Base-by-base conservation (phyloP, 2,329 filamentous ascomycete genomes). In the Fusarium chaquense region DNA sequence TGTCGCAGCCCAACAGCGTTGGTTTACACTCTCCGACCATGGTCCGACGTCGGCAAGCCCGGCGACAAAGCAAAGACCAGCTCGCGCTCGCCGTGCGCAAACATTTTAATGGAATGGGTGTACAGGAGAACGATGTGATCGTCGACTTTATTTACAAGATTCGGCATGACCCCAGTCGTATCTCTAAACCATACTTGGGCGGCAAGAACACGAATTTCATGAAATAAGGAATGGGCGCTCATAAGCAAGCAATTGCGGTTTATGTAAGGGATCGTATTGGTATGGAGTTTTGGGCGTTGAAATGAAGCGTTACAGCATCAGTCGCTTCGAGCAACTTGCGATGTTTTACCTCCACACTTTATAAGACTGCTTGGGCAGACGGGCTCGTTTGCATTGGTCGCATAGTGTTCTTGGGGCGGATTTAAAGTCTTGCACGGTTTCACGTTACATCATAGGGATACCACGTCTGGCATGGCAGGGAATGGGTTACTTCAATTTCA, bases 71-170 rank as follows among this genome's bases (percentile, higher is more conserved):
- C 74, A 92, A 92, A 76, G 90, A 93, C 38, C 87, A 92, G 70
- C 83, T 97, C 57, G 91, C 91, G 11, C 85, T 89, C 70, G 85
- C 88, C 3, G 91, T 94, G 50, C 86, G 92, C 69, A 94, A 93
- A 78, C 92, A 96, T 80, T 96, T 96, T 82, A 96, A 96, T 76
- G 89, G 88, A 35, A 85, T 92, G 70, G 91, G 91, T 18, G 88
- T 95, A 41, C 90, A 90, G 69, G 93, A 97, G 82, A 93, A 90
- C 76, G 93, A 96, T 73, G 90, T 94, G 70, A 91, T 96, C 60
- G 91, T 94, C 59, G 91, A 92, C 69, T 89, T 93, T 76, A 83
- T 94, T 65, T 92, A 93, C 83, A 91, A 89, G 76, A 85, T 92
- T 32, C 78, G 78, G 26, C 78, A 77, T 65, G 77, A 80, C 22